Conservation (phyloP, 768 basidiomycete species). For the Piloderma croceum region DNA sequence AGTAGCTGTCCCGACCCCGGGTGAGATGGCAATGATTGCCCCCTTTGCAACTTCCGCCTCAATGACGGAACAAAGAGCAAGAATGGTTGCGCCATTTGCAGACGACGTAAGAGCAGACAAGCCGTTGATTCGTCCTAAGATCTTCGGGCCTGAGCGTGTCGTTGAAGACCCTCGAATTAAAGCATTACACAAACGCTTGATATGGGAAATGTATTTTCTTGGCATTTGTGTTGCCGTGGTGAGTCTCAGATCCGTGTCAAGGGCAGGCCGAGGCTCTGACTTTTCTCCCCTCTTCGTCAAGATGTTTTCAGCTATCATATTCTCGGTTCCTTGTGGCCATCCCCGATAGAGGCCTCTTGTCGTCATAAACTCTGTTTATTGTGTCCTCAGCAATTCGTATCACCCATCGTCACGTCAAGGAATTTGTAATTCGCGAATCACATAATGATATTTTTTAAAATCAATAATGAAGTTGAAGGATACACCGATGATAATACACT, state of each 20-base stretch:
- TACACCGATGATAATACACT: neutral
- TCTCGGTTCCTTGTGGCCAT: slow-evolving; percentile 21
- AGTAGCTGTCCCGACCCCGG: too few species aligned
- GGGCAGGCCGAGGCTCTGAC: neutral
- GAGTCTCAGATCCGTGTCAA: neutral
- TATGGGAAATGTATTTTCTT: slow-evolving; percentile 24
- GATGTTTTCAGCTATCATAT: slow-evolving; percentile 18
- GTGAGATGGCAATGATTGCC: neutral
- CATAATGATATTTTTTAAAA: neutral
- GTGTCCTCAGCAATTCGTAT: neutral
- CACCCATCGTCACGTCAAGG: neutral
- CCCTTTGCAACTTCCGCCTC: neutral
- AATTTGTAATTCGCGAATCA: neutral
- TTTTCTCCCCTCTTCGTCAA: slow-evolving; percentile 4
- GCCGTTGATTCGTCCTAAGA: slow-evolving; percentile 19
- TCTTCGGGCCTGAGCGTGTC: slow-evolving; percentile 38
- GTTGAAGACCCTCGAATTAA: slow-evolving; percentile 34
- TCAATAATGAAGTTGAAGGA: neutral
- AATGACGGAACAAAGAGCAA: neutral
- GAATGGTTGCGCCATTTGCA: neutral
- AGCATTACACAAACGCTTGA: slow-evolving; percentile 25
- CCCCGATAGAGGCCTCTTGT: too few species aligned
- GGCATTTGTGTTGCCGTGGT: slow-evolving; percentile 22
- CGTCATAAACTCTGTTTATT: too few species aligned
- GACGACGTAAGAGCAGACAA: neutral